Conservation (phyloP, 2,329 filamentous ascomycete species). For the Phialophora tarda region DNA sequence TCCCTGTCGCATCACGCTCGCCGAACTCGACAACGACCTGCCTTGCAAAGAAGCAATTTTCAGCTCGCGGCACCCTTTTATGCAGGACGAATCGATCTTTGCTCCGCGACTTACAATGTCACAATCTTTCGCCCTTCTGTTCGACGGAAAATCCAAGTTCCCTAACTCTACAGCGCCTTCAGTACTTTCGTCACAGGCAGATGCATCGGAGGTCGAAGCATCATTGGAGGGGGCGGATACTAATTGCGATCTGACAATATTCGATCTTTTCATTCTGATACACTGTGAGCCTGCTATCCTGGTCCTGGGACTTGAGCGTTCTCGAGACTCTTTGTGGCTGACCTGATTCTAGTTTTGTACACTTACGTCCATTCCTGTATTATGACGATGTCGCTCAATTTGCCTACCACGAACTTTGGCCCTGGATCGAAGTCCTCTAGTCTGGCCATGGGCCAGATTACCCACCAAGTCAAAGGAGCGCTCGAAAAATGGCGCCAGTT, state of each 20-base stretch:
- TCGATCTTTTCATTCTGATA: constrained; percentile 53
- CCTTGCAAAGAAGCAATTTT: constrained; percentile 51
- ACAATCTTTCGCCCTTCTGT: constrained; percentile 50
- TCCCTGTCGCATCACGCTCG: constrained; percentile 49
- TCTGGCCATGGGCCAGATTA: constrained; percentile 10
- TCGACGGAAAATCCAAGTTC: constrained; percentile 37
- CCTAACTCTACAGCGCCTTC: constrained; percentile 18
- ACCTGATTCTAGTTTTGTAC: constrained; percentile 45
- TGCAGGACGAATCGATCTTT: constrained; percentile 48
- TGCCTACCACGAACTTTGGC: constrained; percentile 39
- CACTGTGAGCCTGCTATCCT: constrained; percentile 44
- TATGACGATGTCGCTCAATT: constrained; percentile 46
- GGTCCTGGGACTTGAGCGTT: not conserved
- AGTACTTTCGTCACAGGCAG: constrained; percentile 14
- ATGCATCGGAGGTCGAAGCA: constrained; percentile 1
- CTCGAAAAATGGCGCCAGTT: constrained; percentile 48
- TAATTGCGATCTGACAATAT: constrained; percentile 41
- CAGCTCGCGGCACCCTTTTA: constrained; percentile 50
- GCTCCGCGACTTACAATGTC: constrained; percentile 47
- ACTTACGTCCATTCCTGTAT: constrained; percentile 49
- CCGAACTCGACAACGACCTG: constrained; percentile 53
- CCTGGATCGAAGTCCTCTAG: constrained; percentile 13
- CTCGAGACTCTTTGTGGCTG: not conserved
- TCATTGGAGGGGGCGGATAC: constrained; percentile 26
- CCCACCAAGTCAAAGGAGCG: constrained; percentile 44